Evolutionary conservation across 805 yeast genomes (phyloP), one percentile per base, ranked within the genome.

Genomic region (Torulaspora indica): DNA sequence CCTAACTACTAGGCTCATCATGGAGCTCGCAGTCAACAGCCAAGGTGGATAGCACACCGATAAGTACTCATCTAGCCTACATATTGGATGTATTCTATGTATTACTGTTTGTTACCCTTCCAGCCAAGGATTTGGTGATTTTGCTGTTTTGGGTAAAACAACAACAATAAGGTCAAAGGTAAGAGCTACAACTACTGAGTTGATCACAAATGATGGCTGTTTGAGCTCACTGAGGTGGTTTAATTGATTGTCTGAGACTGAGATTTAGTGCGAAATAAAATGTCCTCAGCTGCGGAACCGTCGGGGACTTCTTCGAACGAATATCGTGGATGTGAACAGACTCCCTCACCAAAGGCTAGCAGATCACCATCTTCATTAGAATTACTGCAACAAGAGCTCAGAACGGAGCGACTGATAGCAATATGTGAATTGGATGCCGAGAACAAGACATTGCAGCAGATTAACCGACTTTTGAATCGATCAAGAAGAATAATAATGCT

Each of bases 11-110:
- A 72, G 89, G 58, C 74, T 91, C 52, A 91, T 91, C 50, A 89
- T 91, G 96, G 98, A 91, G 66, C 73, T 91, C 53, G 98, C 98
- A 1, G 98, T 93, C 13, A 93, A 91, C 61, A 81, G 91, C 58
- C 96, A 88, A 49, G 67, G 69, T 13, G 66, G 64, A 9, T 68
- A 43, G 46, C 23, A 9, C 23, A 18, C 8, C 27, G 23, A 14
- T 30, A 31, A 31, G 8, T 22, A 15, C 31, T 29, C 25, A 18
- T 10, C 4, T 15, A 29, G 23, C 13, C 36, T 31, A 17, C 7
- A 31, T 23, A 33, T 24, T 31, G 24, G 18, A n/a, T 31, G 27
- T 38, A 38, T 15, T 22, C 23, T 24, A 31, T 31, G 17, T 27
- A 30, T 30, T 31, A 31, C 17, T 20, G 25, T 17, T 23, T 25